Evolutionary conservation across 2,329 filamentous ascomycete genomes (phyloP).

Genomic region (Diplodia corticola): DNA sequence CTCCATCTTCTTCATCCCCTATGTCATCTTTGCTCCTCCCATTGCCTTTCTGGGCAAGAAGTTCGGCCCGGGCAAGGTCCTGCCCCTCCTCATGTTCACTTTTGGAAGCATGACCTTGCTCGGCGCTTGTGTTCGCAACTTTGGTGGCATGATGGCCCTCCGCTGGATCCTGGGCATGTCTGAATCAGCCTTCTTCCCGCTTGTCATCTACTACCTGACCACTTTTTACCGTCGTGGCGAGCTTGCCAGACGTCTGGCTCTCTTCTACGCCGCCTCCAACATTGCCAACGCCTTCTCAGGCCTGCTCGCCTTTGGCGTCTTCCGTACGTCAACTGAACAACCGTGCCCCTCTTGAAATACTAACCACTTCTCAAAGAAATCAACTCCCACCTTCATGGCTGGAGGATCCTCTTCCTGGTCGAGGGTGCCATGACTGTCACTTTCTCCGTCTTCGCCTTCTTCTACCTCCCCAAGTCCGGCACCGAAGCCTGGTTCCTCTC

Average conservation of each 20-base stretch:
- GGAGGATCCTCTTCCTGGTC: constrained; percentile 68
- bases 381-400: constrained; percentile 55
- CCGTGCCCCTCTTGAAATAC: neutral
- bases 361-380: constrained; percentile 41
- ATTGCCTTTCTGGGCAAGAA: constrained; percentile 68
- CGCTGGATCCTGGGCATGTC: constrained; percentile 65
- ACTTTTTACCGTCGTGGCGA: constrained; percentile 71
- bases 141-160: constrained; percentile 65
- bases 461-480: constrained; percentile 67
- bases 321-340: constrained; percentile 42
- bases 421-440: constrained; percentile 60
- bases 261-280: constrained; percentile 75
- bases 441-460: constrained; percentile 64
- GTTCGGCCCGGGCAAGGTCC: constrained; percentile 62
- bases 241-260: constrained; percentile 66
- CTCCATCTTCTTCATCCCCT: constrained; percentile 73
- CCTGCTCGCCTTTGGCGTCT: constrained; percentile 61
- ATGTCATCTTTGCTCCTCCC: constrained; percentile 68
- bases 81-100: constrained; percentile 67
- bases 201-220: constrained; percentile 63
- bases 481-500: constrained; percentile 65
- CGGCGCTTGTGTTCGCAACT: constrained; percentile 58
- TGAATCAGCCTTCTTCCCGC: constrained; percentile 68
- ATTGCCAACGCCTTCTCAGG: constrained; percentile 69
- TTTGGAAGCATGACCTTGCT: constrained; percentile 68